phyloP scores from a whole-genome alignment of 768 basidiomycete genomes.

The Obba rivulosa region DNA sequence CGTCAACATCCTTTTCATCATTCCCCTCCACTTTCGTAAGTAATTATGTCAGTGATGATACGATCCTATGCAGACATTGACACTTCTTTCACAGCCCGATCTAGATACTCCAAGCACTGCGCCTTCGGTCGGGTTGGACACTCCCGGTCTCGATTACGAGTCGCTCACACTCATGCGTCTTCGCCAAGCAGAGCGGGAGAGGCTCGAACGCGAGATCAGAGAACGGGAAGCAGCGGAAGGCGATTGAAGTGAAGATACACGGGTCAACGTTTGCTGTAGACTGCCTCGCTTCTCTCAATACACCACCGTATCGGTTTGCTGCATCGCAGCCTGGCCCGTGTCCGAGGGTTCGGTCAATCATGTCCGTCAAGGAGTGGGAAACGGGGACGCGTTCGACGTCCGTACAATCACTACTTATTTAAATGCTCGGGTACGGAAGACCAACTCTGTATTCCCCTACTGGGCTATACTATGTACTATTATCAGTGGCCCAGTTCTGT shows the following conservation, averaged over 20 bases:
- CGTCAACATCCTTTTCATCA: constrained; percentile 47
- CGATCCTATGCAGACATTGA: neutral
- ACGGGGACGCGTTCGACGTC: no score
- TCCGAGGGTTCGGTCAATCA: no score
- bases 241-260: neutral
- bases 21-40: constrained; percentile 57
- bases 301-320: neutral
- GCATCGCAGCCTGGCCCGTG: no score
- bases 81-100: constrained; percentile 15
- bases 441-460: no score
- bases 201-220: constrained; percentile 70
- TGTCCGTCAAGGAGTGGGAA: no score
- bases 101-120: constrained; percentile 11
- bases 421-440: no score
- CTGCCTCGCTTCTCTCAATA: neutral
- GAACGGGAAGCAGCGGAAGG: constrained; percentile 51
- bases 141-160: constrained; percentile 71
- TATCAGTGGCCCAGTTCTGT: no score
- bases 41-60: constrained; percentile 1
- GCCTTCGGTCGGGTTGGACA: constrained; percentile 11
- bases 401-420: no score
- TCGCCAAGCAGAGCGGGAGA: constrained; percentile 73
- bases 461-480: no score
- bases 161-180: constrained; percentile 74
- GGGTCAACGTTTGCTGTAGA: neutral